Evolutionary conservation across 805 yeast genomes (phyloP), one percentile per base, ranked within the genome.

Genomic region (Ogataea trehaloabstinens): DNA sequence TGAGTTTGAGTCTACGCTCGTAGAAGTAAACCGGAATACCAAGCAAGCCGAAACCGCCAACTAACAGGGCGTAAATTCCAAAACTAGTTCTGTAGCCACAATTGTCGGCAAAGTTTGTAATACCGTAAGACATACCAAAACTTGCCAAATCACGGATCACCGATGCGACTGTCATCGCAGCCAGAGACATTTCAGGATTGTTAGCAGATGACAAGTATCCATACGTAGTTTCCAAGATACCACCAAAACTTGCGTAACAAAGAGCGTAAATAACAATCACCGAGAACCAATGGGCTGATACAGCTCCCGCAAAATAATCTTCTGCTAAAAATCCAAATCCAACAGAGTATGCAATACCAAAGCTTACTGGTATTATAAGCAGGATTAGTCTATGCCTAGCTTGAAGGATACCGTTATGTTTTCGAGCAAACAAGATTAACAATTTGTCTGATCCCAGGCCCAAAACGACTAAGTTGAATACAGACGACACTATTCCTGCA

Each of bases 161-260:
- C 6, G 37, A 34, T 6, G 37, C 37, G n/a, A 34, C 37, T 8
- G 30, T 34, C 37, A 34, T 34, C 6, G 37, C 37, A 8, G 37
- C 37, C 6, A 34, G 30, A n/a, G 37, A 22, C 29, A 13, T 34
- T 17, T 34, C 30, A 6, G 37, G 30, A 17, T 24, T 18, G 21
- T 34, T 34, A 7, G 37, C 13, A 13, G 30, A 34, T 8, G 37
- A 34, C 29, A 34, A 17, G 18, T 15, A 34, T 17, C 30, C 29
- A 16, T 22, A 34, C 21, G 35, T 32, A 13, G 30, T 22, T 34
- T 34, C 30, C 17, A 34, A 17, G n/a, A 34, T 34, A 24, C 30
- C 37, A 13, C 37, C 37, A 16, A 34, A 34, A 17, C 37, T 11
- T 10, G 30, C 37, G 25, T 34, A 22, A 16, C 30, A 22, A 20